Base-by-base conservation (phyloP, 768 basidiomycete genomes). In the Basidioascus undulatus region DNA sequence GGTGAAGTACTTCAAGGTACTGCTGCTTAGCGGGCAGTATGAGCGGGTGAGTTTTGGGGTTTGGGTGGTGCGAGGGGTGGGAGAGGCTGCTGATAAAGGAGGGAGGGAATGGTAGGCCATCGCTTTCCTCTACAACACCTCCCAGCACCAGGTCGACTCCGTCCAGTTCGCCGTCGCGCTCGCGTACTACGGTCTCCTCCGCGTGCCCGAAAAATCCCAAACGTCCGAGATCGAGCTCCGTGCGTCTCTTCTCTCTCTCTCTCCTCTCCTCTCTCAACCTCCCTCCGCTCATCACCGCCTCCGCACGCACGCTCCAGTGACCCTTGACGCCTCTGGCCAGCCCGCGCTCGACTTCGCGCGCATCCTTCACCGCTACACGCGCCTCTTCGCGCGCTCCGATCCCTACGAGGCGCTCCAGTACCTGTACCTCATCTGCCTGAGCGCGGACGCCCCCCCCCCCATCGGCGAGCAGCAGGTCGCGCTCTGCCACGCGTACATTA, bases 391-490 rank as follows among this genome's bases (percentile, higher is more conserved):
- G 21, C 80, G 76, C 59, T 71, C 82, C 67, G 89, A 92, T 49
- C 78, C 87, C 0, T 76, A 78, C 52, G 81, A 87, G 51, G 89
- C 87, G 0, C 60, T 98, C 38, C 86, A 98, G 58, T 96, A 94
- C 49, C 77, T 87, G 19, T 86, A 84, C 53, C 78, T 78, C 44
- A 68, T 92, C 6, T 72, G 74, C 41, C 67, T 94, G 6, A 67
- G 69, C 21, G 65, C 73, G 7, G 83, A 89, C 54, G 73, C 79
- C 28, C 63, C 67, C 2, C 62, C 64, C 3, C 68, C 68, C 1
- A 64, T 76, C 10, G 82, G 83, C n/a, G 72, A 71, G 51, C 79
- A 86, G 54, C 86, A 92, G 52, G 59, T 82, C 30, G 74, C 80
- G 53, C 67, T 59, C 26, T 51, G 53, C 20, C 52, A 60, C 44